Evolutionary conservation across 108 stramenopile genomes (phyloP).

Genomic region (Discostella stelligeroides): DNA sequence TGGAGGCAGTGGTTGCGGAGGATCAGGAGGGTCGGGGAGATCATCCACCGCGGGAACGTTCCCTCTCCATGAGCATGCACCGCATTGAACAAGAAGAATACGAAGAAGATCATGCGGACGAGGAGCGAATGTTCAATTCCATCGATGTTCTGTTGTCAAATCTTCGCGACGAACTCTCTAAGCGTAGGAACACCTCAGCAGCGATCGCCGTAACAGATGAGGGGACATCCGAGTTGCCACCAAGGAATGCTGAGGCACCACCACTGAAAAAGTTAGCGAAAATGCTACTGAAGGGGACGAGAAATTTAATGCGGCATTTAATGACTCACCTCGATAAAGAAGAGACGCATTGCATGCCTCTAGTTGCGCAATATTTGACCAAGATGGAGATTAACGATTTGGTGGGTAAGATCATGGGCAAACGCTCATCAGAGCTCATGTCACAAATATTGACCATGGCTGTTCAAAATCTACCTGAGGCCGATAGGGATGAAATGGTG

Average conservation of each 20-base stretch:
- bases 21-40: constrained; percentile 4
- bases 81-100: constrained; percentile 86
- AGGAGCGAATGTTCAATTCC: constrained; percentile 86
- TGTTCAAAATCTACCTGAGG: constrained; percentile 80
- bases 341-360: constrained; percentile 87
- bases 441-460: constrained; percentile 93
- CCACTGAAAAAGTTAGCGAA: constrained; percentile 54
- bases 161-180: constrained; percentile 54
- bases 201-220: neutral
- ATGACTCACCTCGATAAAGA: constrained; percentile 86
- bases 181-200: constrained; percentile 12
- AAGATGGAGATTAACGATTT: constrained; percentile 83
- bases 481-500: constrained; percentile 84
- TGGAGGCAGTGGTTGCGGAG: constrained; percentile 18
- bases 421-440: constrained; percentile 79
- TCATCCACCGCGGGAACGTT: constrained; percentile 33
- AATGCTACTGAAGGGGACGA: constrained; percentile 57
- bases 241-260: constrained; percentile 37
- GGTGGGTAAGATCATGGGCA: constrained; percentile 92
- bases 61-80: constrained; percentile 41
- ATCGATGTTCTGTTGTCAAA: constrained; percentile 69
- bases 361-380: constrained; percentile 82
- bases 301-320: constrained; percentile 65
- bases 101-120: constrained; percentile 93
- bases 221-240: constrained; percentile 9